These are phyloP conservation scores for Amylostereum areolatum DNA, from an alignment of 1,284 basidiomycete species.

Conservation along the genomic window DNA sequence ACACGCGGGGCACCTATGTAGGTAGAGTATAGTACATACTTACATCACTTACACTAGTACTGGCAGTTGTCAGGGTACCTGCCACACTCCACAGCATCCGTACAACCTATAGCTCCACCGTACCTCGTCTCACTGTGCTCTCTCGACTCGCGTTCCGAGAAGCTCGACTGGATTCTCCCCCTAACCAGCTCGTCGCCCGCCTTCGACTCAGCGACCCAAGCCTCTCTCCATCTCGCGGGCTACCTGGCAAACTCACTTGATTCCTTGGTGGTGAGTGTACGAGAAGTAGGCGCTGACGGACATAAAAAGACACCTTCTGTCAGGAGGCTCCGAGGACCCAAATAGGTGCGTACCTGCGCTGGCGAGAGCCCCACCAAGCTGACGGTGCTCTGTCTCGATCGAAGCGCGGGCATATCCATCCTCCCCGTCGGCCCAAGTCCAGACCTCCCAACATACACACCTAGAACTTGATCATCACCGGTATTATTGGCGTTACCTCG, in stretches of 20 bases:
- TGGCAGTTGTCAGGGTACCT: too few relatives aligned
- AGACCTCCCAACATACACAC: constrained; percentile 17
- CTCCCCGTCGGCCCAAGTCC: constrained; percentile 21
- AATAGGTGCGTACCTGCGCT: constrained; percentile 46
- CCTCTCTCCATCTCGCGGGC: constrained; percentile 9
- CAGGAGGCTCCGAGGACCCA: not conserved
- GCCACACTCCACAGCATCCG: too few relatives aligned
- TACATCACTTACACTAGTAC: too few relatives aligned
- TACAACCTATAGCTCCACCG: constrained; percentile 3
- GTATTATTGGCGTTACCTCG: constrained; percentile 18
- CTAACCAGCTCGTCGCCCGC: constrained; percentile 40
- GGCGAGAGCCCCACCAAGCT: constrained; percentile 66
- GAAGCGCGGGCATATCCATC: constrained; percentile 37
- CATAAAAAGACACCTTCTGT: constrained; percentile 1
- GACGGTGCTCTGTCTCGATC: constrained; percentile 47
- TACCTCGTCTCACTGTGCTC: constrained; percentile 5
- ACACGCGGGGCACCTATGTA: too few relatives aligned
- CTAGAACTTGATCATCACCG: constrained; percentile 23
- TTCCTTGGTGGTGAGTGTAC: constrained; percentile 51
- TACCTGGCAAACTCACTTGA: too few relatives aligned
- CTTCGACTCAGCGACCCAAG: constrained; percentile 29
- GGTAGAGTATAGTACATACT: too few relatives aligned
- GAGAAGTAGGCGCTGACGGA: constrained; percentile 47
- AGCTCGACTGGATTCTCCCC: constrained; percentile 22
- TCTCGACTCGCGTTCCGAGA: not conserved